These are phyloP conservation scores for Candida sithepensis DNA, from an alignment of 805 yeast genomes.

Conservation along the genomic window DNA sequence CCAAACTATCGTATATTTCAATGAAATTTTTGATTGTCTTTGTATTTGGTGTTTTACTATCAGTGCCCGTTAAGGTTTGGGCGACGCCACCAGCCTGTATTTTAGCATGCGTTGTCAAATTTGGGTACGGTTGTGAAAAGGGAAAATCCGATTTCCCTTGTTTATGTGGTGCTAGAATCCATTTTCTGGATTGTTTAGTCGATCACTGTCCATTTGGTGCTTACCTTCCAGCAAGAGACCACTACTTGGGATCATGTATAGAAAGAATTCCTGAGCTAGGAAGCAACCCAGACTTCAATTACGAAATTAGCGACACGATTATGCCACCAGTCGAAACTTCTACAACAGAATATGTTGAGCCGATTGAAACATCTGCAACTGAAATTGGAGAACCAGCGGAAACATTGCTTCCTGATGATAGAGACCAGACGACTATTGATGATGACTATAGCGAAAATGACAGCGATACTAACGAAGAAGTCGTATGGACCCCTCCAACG, in stretches of 20 bases:
- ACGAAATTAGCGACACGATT: conserved; percentile 6
- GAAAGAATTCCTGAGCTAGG: conserved; percentile 32
- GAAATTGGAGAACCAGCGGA: not conserved
- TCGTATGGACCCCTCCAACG: not conserved
- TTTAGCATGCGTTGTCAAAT: conserved; percentile 18
- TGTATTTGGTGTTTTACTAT: not conserved
- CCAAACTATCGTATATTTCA: not conserved
- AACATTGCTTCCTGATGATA: not conserved
- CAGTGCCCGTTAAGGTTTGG: not conserved
- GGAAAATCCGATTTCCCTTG: conserved; percentile 31
- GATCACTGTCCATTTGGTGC: conserved; percentile 41
- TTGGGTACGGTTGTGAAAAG: conserved; percentile 18
- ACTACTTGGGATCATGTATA: conserved; percentile 43
- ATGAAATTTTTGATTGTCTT: not conserved
- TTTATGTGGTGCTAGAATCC: conserved; percentile 30
- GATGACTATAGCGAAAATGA: not conserved
- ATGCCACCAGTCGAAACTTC: not conserved
- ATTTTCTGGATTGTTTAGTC: conserved; percentile 36
- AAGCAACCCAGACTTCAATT: conserved; percentile 21
- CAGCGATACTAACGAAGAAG: conserved; percentile 1
- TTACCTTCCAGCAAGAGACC: conserved; percentile 45
- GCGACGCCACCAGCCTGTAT: conserved; percentile 27
- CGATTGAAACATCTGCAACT: not conserved
- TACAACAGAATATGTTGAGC: not conserved
- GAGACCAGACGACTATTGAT: not conserved